These are phyloP conservation scores for Lachnellula suecica DNA, from an alignment of 2,329 filamentous ascomycete genomes.

Conservation along the genomic window DNA sequence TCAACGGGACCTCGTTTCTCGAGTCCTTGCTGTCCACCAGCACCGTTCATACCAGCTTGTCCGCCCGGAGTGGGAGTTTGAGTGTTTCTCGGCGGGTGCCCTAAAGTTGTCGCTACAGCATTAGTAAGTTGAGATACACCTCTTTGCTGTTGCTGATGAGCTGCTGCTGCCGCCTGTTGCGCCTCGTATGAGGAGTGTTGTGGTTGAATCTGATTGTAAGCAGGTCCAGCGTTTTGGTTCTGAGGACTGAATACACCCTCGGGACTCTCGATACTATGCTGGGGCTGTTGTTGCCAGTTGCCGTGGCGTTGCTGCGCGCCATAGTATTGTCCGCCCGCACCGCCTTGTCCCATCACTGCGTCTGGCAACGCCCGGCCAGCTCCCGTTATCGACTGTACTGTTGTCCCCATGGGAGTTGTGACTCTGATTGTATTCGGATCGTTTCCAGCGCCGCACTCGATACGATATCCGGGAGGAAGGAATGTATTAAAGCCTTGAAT, in stretches of 20 bases:
- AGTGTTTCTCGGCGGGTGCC: constrained; percentile 49
- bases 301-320: constrained; percentile 29
- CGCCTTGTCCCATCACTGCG: constrained; percentile 23
- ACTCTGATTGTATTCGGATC: constrained; percentile 96
- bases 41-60: constrained; percentile 60
- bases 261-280: constrained; percentile 62
- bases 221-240: constrained; percentile 47
- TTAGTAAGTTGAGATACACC: constrained; percentile 66
- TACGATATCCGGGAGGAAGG: constrained; percentile 89
- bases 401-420: constrained; percentile 97
- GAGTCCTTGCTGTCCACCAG: constrained; percentile 59
- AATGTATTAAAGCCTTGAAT: constrained; percentile 99
- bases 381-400: constrained; percentile 77
- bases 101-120: constrained; percentile 45
- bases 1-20: constrained; percentile 94
- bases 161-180: constrained; percentile 38
- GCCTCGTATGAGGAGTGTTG: constrained; percentile 39
- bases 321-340: constrained; percentile 40
- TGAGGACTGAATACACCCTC: constrained; percentile 62
- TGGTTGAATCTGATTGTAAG: constrained; percentile 43
- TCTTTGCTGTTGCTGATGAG: constrained; percentile 63
- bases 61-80: constrained; percentile 59
- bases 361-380: constrained; percentile 42
- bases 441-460: constrained; percentile 91
- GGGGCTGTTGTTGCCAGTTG: constrained; percentile 55